phyloP scores from a whole-genome alignment of 2,329 filamentous ascomycete genomes.

The Botrytis elliptica region DNA sequence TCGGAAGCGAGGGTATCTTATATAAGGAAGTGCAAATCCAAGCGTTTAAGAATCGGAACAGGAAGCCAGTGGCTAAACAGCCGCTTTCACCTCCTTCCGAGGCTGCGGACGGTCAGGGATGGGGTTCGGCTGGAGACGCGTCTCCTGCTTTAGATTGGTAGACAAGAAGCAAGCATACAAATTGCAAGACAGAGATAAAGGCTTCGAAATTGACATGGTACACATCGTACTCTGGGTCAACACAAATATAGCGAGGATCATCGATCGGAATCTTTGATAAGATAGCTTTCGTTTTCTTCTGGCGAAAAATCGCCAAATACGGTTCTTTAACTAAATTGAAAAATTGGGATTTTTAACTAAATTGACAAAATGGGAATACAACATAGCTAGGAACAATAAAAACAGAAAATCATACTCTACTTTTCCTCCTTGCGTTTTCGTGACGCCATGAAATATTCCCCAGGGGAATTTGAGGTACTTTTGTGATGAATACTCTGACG shows the following conservation, averaged over 20 bases:
- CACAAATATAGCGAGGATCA: background rate
- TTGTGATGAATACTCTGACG: background rate
- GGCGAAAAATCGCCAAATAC: background rate
- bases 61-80: background rate
- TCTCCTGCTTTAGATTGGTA: background rate
- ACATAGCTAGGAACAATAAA: background rate
- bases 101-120: no score
- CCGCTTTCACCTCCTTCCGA: background rate
- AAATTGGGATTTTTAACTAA: background rate
- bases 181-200: background rate
- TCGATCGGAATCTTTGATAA: background rate
- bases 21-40: background rate
- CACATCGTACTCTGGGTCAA: background rate
- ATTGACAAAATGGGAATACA: background rate
- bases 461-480: background rate
- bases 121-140: background rate
- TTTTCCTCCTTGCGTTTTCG: background rate
- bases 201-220: background rate
- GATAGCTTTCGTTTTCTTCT: background rate
- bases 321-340: background rate
- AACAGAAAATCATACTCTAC: background rate
- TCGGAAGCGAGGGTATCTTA: constrained; percentile 1
- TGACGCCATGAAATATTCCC: background rate
- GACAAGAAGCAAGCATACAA: background rate
- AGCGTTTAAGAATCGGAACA: background rate